phyloP scores from a whole-genome alignment of 2,329 filamentous ascomycete species.

The Fusarium nurragi region DNA sequence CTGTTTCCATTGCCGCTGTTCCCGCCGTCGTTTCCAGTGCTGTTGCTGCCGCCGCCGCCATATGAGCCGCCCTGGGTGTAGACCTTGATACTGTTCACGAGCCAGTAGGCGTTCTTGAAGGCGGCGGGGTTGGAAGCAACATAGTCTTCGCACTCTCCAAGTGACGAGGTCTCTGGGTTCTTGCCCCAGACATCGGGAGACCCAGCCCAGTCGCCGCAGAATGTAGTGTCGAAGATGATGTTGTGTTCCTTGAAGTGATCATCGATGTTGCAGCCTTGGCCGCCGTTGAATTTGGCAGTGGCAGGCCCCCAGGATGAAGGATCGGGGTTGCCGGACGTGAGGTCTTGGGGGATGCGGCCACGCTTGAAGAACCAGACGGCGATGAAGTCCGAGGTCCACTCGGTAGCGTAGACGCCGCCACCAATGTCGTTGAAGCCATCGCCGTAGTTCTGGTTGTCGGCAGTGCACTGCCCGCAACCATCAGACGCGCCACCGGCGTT shows the following conservation, averaged over 20 bases:
- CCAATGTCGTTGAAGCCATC: conserved; percentile 74
- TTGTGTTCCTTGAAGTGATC: conserved; percentile 75
- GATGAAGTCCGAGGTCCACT: conserved; percentile 80
- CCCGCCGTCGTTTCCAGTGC: neutral
- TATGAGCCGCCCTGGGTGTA: conserved; percentile 51
- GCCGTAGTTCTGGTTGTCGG: conserved; percentile 67
- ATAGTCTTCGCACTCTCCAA: conserved; percentile 76
- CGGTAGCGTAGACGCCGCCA: conserved; percentile 77
- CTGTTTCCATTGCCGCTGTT: neutral
- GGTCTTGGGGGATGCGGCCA: conserved; percentile 69
- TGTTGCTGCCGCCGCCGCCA: neutral
- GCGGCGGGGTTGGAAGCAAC: conserved; percentile 75
- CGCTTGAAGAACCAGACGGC: conserved; percentile 85
- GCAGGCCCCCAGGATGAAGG: conserved; percentile 76
- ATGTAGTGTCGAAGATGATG: conserved; percentile 83
- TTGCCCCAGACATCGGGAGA: conserved; percentile 64
- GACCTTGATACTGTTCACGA: conserved; percentile 76
- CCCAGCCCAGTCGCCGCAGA: conserved; percentile 91
- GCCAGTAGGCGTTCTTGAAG: conserved; percentile 80
- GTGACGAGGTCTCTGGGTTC: conserved; percentile 65
- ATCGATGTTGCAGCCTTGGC: conserved; percentile 75
- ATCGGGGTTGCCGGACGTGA: conserved; percentile 67
- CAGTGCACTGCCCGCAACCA: conserved; percentile 68
- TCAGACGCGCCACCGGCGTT: conserved; percentile 60
- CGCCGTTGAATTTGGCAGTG: conserved; percentile 71